These are phyloP conservation scores for Beauveria sp. DNA, from an alignment of 2,329 filamentous ascomycete species.

Conservation along the genomic window DNA sequence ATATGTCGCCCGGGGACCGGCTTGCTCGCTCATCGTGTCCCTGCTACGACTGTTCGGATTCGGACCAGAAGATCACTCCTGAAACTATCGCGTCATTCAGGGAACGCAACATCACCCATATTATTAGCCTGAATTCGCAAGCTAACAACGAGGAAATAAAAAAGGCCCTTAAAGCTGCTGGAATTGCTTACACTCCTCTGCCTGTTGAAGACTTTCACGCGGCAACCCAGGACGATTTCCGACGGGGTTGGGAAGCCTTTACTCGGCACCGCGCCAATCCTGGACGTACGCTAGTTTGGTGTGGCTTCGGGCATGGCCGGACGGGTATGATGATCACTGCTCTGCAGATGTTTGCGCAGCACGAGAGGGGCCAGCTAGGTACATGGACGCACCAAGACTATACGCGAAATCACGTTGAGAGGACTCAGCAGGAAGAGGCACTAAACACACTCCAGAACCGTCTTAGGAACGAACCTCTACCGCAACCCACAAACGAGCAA, in stretches of 20 bases:
- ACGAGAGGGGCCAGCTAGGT: not conserved
- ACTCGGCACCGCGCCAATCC: not conserved
- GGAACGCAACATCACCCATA: not conserved
- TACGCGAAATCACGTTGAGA: not conserved
- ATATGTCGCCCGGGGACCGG: not conserved
- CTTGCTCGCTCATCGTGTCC: not conserved
- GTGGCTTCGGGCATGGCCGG: not conserved
- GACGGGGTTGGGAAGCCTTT: not conserved
- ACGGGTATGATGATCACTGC: not conserved
- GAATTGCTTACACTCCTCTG: not conserved
- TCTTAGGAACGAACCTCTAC: not conserved
- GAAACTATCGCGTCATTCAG: not conserved
- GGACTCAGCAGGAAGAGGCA: not conserved
- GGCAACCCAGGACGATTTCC: not conserved
- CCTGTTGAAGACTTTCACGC: not conserved
- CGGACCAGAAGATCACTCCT: not conserved
- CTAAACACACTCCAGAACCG: not conserved
- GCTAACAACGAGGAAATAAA: not conserved
- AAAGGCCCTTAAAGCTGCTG: not conserved
- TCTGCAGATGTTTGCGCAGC: not conserved
- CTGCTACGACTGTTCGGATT: not conserved
- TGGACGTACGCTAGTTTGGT: not conserved
- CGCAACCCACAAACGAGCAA: not conserved
- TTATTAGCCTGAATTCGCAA: not conserved
- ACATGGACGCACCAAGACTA: not conserved